Evolutionary conservation across 352 stramenopile genomes (phyloP).

Genomic region (Pythium rhizo-oryzae): DNA sequence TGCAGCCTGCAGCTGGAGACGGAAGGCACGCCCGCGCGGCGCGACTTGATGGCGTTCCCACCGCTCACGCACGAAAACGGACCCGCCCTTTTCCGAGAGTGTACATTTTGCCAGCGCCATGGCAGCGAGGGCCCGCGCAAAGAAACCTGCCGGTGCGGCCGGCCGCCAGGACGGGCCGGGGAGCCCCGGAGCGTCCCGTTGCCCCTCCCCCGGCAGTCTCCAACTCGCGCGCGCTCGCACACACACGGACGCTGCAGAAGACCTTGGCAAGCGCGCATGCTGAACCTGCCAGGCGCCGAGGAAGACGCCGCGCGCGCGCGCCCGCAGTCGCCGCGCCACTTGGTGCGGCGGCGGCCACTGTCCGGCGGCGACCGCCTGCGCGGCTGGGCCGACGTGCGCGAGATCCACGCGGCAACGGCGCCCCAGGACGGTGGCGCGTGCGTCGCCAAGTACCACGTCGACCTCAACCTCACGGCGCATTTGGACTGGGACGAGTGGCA

Average conservation of each 20-base stretch:
- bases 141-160: not conserved
- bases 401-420: conserved; percentile 11
- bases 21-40: conserved; percentile 16
- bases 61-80: conserved; percentile 1
- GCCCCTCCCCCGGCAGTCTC: conserved; percentile 4
- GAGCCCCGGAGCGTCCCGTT: too few relatives aligned
- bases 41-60: conserved; percentile 31
- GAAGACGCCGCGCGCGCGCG: not conserved
- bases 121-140: not conserved
- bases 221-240: conserved; percentile 4
- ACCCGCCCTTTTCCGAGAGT: not conserved
- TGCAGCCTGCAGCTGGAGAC: conserved; percentile 16
- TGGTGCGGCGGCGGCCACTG: conserved; percentile 5
- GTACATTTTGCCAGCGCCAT: conserved; percentile 6
- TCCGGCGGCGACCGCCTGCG: conserved; percentile 13
- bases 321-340: not conserved
- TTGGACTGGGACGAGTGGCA: conserved; percentile 28
- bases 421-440: not conserved
- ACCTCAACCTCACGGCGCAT: conserved; percentile 26
- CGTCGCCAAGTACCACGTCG: conserved; percentile 24
- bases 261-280: not conserved
- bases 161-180: too few relatives aligned
- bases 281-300: not conserved
- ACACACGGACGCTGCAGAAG: not conserved
- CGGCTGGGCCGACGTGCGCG: conserved; percentile 28